Conservation (phyloP, 441 rosid genomes). For the Theobroma grandiflorum region DNA sequence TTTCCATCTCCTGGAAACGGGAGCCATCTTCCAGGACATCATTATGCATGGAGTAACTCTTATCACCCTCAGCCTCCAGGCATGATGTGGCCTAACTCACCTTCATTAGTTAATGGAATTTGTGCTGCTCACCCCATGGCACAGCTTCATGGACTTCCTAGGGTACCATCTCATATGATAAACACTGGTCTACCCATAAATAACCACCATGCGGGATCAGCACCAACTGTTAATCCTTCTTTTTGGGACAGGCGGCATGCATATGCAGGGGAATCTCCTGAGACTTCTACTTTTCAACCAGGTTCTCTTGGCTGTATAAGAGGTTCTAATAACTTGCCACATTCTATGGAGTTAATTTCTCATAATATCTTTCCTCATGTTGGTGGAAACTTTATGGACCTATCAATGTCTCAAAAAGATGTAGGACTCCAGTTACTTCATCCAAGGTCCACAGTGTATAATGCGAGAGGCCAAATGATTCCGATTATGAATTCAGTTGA, state of each 20-base stretch:
- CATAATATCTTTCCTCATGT: slow-evolving; percentile 46
- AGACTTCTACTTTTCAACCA: slow-evolving; percentile 55
- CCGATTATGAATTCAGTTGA: slow-evolving; percentile 50
- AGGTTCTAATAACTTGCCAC: slow-evolving; percentile 51
- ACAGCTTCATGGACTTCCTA: slow-evolving; percentile 50
- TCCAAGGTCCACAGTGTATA: slow-evolving; percentile 48
- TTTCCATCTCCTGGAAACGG: slow-evolving; percentile 54
- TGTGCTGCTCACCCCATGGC: slow-evolving; percentile 42
- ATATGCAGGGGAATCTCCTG: slow-evolving; percentile 56
- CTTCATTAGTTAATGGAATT: slow-evolving; percentile 58
- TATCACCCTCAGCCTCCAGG: slow-evolving; percentile 49
- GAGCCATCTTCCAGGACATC: slow-evolving; percentile 50
- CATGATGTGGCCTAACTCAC: slow-evolving; percentile 65
- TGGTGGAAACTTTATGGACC: slow-evolving; percentile 49
- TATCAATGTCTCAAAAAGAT: slow-evolving; percentile 43
- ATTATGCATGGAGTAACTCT: slow-evolving; percentile 53
- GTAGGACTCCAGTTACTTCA: slow-evolving; percentile 58
- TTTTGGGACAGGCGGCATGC: slow-evolving; percentile 62
- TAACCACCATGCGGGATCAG: slow-evolving; percentile 63
- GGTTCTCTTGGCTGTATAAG: slow-evolving; percentile 63
- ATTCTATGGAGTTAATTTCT: slow-evolving; percentile 51
- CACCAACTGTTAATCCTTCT: slow-evolving; percentile 54
- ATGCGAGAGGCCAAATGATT: slow-evolving; percentile 50
- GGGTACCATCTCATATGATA: slow-evolving; percentile 49
- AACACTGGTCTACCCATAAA: slow-evolving; percentile 46